These are phyloP conservation scores for Gynostemma pentaphyllum DNA, from an alignment of 306 rosid species.

Conservation along the genomic window DNA sequence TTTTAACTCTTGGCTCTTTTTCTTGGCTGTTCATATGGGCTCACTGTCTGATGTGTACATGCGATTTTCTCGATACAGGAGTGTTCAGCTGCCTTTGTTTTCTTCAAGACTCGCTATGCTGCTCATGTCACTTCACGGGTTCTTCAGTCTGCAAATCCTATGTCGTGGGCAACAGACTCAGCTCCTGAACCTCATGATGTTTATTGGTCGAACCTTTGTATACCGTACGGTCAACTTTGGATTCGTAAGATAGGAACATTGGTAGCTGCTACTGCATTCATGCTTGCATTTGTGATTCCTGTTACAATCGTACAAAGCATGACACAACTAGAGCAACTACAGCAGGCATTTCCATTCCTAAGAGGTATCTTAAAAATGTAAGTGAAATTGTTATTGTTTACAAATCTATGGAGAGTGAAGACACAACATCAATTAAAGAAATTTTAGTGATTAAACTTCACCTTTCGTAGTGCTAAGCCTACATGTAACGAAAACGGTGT, in stretches of 20 bases:
- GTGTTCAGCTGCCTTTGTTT: slow-evolving; percentile 84
- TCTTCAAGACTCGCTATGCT: slow-evolving; percentile 83
- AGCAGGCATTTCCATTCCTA: slow-evolving; percentile 57
- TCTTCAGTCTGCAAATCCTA: slow-evolving; percentile 93
- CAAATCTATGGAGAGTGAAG: background rate
- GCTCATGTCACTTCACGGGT: slow-evolving; percentile 49
- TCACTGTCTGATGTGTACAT: background rate
- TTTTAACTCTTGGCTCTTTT: slow-evolving; percentile 2
- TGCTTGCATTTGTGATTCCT: slow-evolving; percentile 70
- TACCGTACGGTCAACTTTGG: slow-evolving; percentile 87
- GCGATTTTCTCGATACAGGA: slow-evolving; percentile 34
- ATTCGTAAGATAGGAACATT: slow-evolving; percentile 61
- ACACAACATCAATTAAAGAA: slow-evolving; percentile 20
- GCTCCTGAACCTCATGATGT: slow-evolving; percentile 91
- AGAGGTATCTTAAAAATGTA: slow-evolving; percentile 50
- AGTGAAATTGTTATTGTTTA: slow-evolving; percentile 2
- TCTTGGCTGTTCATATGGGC: background rate
- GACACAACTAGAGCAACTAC: slow-evolving; percentile 67
- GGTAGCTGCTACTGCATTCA: slow-evolving; percentile 53
- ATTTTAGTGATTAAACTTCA: slow-evolving; percentile 5
- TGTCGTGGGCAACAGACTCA: slow-evolving; percentile 74
- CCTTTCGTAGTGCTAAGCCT: too few relatives aligned
- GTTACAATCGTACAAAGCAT: slow-evolving; percentile 77
- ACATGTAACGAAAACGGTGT: background rate
- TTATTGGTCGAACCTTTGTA: slow-evolving; percentile 86